Base-by-base conservation (phyloP, 148 eudicot species). In the Camellia sinensis region DNA sequence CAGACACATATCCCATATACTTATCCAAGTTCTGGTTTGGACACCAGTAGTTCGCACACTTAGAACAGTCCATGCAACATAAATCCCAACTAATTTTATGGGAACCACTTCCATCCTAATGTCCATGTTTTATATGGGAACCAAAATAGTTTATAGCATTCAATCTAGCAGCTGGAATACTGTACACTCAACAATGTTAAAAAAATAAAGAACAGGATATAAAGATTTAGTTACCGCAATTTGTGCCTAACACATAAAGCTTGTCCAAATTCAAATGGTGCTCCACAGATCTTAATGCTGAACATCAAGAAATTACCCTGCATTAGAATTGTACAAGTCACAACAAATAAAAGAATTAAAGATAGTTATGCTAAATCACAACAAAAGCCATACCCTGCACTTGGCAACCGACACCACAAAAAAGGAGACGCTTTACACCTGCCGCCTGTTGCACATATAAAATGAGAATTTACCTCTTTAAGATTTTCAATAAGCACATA, bases 381-480 rank as follows among this genome's bases (percentile, higher is more conserved):
- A 59, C 67, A 72, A 12, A 80, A 61, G 73, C 14, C 61, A 81
- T 85, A 93, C 99, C 99, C 89, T 95, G 99, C 74, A 95, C 99
- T 88, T 95, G 99, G 88, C 99, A 95, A 78, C 99, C 99, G 73
- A 95, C 99, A 71, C 99, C 99, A 71, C 99, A 95, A 71, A 95
- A 95, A 54, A 95, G 97, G 62, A 95, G 95, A 83, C 99, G 97
- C 73, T 95, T 95, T 44, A 95, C 99, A 57, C 94, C 97, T 83
- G 99, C 93, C 65, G 99, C 99, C 99, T 95, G 90, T 81, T 65
- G 46, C 52, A 40, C 65, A 77, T 67, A 82, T 78, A 17, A 76
- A 22, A 41, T 10, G 50, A 52, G 0, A n/a, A 71, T 4, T 4
- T 63, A 41, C 66, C 7, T 59, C 67, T 57, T 74, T 53, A 72